These are phyloP conservation scores for Acorus calamus DNA, from an alignment of 106 monocot species.

Conservation along the genomic window DNA sequence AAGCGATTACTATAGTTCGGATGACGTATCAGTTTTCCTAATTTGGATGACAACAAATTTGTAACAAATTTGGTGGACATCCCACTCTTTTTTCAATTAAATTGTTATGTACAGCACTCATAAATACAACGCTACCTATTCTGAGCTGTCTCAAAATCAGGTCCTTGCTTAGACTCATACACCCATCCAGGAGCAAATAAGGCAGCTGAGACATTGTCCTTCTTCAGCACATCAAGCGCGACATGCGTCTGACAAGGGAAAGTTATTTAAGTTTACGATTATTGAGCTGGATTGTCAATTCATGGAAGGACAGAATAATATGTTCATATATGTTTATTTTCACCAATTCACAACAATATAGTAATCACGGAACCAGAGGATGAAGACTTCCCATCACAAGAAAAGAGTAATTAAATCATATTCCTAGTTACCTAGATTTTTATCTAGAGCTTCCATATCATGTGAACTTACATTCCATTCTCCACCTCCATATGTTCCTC, in stretches of 20 bases:
- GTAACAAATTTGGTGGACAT: too few relatives aligned
- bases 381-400: too few relatives aligned
- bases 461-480: slow-evolving; percentile 70
- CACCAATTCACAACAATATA: too few relatives aligned
- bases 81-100: too few relatives aligned
- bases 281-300: background rate
- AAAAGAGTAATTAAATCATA: too few relatives aligned
- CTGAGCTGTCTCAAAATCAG: slow-evolving; percentile 72
- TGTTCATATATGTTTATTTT: too few relatives aligned
- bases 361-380: background rate
- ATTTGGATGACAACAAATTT: too few relatives aligned
- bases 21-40: too few relatives aligned
- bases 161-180: slow-evolving; percentile 55
- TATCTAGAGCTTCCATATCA: background rate
- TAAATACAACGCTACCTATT: slow-evolving; percentile 41
- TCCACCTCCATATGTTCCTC: slow-evolving; percentile 83
- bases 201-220: slow-evolving; percentile 71
- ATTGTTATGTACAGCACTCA: too few relatives aligned
- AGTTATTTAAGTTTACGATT: background rate
- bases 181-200: slow-evolving; percentile 99
- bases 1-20: too few relatives aligned
- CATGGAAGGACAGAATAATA: too few relatives aligned
- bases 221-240: slow-evolving; percentile 76
- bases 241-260: slow-evolving; percentile 49
- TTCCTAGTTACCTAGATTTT: too few relatives aligned